Evolutionary conservation across 108 stramenopile species (phyloP).

Genomic region (Bacterosira constricta): DNA sequence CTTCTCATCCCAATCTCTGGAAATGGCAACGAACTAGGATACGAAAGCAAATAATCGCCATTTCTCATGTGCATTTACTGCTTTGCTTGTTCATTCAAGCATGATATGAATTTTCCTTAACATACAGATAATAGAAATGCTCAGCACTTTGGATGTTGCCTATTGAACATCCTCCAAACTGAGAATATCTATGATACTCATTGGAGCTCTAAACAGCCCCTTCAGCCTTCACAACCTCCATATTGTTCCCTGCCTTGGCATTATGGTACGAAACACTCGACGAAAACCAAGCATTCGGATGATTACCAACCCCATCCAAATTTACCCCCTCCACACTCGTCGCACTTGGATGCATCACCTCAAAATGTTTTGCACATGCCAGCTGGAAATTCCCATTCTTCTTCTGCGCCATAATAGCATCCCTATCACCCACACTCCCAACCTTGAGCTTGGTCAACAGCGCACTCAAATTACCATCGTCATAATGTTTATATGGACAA

Average conservation of each 20-base stretch:
- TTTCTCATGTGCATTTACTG: too few species aligned
- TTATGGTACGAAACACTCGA: conserved; percentile 74
- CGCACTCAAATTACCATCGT: conserved; percentile 71
- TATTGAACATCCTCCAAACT: too few species aligned
- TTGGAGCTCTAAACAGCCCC: background rate
- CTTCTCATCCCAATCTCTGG: too few species aligned
- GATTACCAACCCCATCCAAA: conserved; percentile 92
- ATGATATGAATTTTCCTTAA: too few species aligned
- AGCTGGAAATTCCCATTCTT: conserved; percentile 86
- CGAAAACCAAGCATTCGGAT: conserved; percentile 97
- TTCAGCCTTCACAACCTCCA: conserved; percentile 16
- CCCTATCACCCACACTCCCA: conserved; percentile 61
- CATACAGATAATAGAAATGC: too few species aligned
- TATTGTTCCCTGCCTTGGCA: conserved; percentile 39
- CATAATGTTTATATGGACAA: conserved; percentile 95
- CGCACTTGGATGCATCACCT: conserved; percentile 83
- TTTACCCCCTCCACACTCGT: conserved; percentile 41
- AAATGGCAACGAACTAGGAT: too few species aligned
- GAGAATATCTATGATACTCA: too few species aligned
- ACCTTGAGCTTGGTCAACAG: conserved; percentile 66
- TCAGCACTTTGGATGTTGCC: too few species aligned
- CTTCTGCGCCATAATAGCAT: conserved; percentile 77
- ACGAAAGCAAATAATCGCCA: too few species aligned
- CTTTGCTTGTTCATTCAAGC: too few species aligned
- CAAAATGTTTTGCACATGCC: conserved; percentile 96